Evolutionary conservation across 2,329 filamentous ascomycete genomes (phyloP).

Genomic region (Alternaria sp.): DNA sequence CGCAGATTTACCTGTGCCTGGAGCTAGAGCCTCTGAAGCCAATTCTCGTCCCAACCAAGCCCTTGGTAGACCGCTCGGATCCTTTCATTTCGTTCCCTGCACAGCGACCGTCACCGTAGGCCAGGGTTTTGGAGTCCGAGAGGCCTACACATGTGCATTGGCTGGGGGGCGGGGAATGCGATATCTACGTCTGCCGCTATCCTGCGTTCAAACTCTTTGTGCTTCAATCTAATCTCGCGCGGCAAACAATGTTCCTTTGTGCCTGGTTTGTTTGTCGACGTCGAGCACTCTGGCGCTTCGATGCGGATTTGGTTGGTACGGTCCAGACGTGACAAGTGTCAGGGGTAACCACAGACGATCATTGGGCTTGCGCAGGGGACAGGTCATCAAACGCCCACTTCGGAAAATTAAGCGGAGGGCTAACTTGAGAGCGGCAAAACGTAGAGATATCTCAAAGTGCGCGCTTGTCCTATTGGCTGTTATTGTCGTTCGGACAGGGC

Average conservation of each 20-base stretch:
- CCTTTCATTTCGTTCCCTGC: constrained; percentile 36
- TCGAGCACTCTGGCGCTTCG: constrained; percentile 25
- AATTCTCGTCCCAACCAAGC: constrained; percentile 23
- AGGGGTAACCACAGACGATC: constrained; percentile 34
- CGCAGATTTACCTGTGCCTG: constrained; percentile 37
- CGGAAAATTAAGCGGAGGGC: constrained; percentile 24
- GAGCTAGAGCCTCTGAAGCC: constrained; percentile 29
- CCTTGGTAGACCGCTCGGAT: constrained; percentile 32
- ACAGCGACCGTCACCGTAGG: constrained; percentile 8
- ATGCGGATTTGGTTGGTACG: constrained; percentile 25
- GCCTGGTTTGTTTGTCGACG: constrained; percentile 3
- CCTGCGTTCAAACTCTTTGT: constrained; percentile 36
- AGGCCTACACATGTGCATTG: constrained; percentile 21
- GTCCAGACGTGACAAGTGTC: constrained; percentile 27
- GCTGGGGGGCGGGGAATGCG: constrained; percentile 9
- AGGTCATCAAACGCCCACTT: constrained; percentile 28
- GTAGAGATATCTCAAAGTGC: constrained; percentile 9
- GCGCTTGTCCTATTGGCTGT: constrained; percentile 24
- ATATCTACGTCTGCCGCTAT: constrained; percentile 54
- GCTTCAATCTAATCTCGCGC: constrained; percentile 5
- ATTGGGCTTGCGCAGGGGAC: constrained; percentile 35
- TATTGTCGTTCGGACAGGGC: constrained; percentile 20
- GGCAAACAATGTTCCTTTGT: constrained; percentile 11
- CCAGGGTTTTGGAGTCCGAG: constrained; percentile 23
- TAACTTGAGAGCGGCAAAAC: constrained; percentile 25